Evolutionary conservation across 305 asterid species (phyloP), one percentile per base, ranked within the genome.

Genomic region (Plantago lanceolata): DNA sequence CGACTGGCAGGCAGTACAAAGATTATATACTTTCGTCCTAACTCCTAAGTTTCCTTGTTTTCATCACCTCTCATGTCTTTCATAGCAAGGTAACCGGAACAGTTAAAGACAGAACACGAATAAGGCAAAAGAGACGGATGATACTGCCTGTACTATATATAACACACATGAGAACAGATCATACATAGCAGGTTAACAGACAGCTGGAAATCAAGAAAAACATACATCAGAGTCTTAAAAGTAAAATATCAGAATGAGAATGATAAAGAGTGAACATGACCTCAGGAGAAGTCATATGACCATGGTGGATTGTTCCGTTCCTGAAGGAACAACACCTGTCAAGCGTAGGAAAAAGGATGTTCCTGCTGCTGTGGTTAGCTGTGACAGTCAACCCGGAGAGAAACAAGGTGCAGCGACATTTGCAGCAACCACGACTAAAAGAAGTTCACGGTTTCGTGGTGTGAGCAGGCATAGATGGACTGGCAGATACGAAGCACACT

Each of bases 391-490:
- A 48, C 74, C 68, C 18, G 35, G 19, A 4, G 64, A 58, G 57
- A 71, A 75, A 61, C 70, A 63, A 59, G 79, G 17, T 15, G 79
- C 65, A 44, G 65, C 35, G 12, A 18, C 53, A 45, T 64, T 76
- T 29, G 69, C 75, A 35, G 79, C 89, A 8, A 81, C 82, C 0
- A 77, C 96, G 6, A 87, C 86, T 58, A 88, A 85, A 57, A 76
- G 96, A 73, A 88, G 96, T 67, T 88, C 96, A 2, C 82, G 82
- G 65, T 88, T 80, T 59, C 86, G 96, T 7, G 96, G 96, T 0
- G 94, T 85, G 5, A 88, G 96, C 79, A 78, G 61, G 78, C 96
- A 88, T 68, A 68, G 82, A 63, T 85, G 88, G 96, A 88, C 96
- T 2, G 94, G 96, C 2, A 77, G 96, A 59, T 88, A 72, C 37